Evolutionary conservation across 2,329 filamentous ascomycete genomes (phyloP), one percentile per base, ranked within the genome.

Genomic region (Penicillium sp.): DNA sequence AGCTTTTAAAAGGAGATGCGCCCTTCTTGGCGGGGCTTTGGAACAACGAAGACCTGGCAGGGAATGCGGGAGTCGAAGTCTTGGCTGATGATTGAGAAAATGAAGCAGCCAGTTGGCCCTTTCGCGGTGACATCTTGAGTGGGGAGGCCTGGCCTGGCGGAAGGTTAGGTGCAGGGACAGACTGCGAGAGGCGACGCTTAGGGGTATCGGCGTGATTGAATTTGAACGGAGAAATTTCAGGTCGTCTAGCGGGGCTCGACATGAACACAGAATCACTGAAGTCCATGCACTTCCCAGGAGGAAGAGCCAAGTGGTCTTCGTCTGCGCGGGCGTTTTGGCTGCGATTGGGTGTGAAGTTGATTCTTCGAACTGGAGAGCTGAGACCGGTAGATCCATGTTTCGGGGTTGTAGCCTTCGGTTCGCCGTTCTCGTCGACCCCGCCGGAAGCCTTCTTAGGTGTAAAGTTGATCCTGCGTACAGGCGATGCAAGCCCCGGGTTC

Each of bases 11-110:
- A 0, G 75, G 72, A 4, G 74, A 73, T 7, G 64, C 61, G 20
- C 74, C 66, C 41, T 73, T 71, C 52, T 75, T 75, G 2, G 76
- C 75, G 7, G 77, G 76, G 42, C 73, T 77, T 54, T 74, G 69
- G 13, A 78, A 63, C 6, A 77, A 56, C 9, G 72, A 74, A 9
- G 60, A 47, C 46, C 68, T 58, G 20, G 61, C 60, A 40, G 71
- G 74, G 9, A 72, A 65, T 2, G 71, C 70, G 1, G 73, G 68
- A 1, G 68, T 62, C 2, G 63, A 63, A 15, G 66, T 55, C 47
- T 72, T 70, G 4, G 64, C 52, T 2, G 68, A 62, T 4, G 69
- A 68, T 37, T 71, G 67, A 8, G 63, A 58, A 41, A 75, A 73
- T 3, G 70, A 69, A 7, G 69, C 64, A 15, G 67, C 69, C 15